Conservation (phyloP, 2,329 filamentous ascomycete genomes). For the Blastomyces parvus region DNA sequence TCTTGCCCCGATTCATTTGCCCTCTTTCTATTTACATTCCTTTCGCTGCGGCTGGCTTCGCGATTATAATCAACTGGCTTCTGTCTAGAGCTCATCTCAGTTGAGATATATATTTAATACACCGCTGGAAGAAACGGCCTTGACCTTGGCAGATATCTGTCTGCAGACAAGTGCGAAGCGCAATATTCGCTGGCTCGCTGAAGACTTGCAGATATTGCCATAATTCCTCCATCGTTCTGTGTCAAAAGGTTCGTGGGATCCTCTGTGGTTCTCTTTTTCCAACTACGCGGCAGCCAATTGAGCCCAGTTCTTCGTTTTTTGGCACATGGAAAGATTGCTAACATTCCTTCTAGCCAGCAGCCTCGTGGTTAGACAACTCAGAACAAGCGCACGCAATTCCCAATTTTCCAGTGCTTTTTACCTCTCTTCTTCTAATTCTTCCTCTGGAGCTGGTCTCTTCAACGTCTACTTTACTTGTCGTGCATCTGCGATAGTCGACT, state of each 20-base stretch:
- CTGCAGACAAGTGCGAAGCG: neutral
- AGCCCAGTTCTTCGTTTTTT: neutral
- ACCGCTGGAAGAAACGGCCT: neutral
- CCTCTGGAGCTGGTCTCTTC: constrained; percentile 3
- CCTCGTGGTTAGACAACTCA: neutral
- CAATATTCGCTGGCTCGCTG: neutral
- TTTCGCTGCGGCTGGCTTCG: constrained; percentile 12
- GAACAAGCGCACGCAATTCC: too few species aligned
- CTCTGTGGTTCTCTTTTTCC: neutral
- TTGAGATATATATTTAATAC: constrained; percentile 2
- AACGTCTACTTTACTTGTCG: neutral
- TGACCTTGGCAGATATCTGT: neutral
- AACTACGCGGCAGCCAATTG: neutral
- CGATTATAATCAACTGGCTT: constrained; percentile 1
- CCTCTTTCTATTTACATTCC: neutral
- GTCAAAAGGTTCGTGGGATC: neutral
- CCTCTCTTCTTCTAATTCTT: neutral
- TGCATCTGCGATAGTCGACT: neutral
- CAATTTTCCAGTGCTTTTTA: neutral
- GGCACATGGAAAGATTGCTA: neutral
- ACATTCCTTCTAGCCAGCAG: neutral
- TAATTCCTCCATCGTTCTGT: neutral
- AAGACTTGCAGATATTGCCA: neutral
- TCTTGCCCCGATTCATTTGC: neutral
- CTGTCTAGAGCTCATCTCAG: neutral